Evolutionary conservation across 2,329 filamentous ascomycete species (phyloP), one percentile per base, ranked within the genome.

Genomic region (Capronia epimyces): DNA sequence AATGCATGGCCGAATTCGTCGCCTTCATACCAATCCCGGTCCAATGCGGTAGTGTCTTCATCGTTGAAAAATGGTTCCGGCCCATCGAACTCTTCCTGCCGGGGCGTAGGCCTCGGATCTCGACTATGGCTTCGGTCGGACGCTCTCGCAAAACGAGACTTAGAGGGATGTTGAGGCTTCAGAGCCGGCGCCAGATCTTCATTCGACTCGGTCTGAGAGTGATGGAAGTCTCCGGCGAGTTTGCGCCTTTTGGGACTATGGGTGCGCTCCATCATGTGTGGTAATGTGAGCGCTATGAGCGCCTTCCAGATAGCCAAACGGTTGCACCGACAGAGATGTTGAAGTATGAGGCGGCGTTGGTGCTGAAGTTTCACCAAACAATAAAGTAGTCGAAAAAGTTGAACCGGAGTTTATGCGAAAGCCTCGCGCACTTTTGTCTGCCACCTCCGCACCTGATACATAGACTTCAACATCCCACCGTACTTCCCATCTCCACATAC

Each of bases 1-100:
- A 95, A 87, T 0, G 84, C 86, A 64, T 94, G 87, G 21, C 84
- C 87, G 50, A 84, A 82, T 66, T 95, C 89, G 64, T 94, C 89
- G 42, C 87, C 87, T 18, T 82, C 83, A 63, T 96, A 96, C 90
- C 90, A 96, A 68, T 95, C 90, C 55, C 90, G 82, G 65, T 96
- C 90, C 48, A 95, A 75, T 8, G 83, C 87, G 56, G 79, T 79
- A 15, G 82, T 79, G 57, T 94, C 87, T 55, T 87, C 81, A 32
- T 84, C 78, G 27, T 78, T 75, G 12, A 82, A 75, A 12, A 74
- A 72, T 2, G 80, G 76, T 62, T 86, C 82, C 0, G 81, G 77
- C 2, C 76, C 78, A 41, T 86, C 81, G 51, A 83, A 81, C 49
- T 79, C 76, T 20, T 72, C 65, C 58, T 80, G 82, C 53, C 74